Base-by-base conservation (phyloP, 1,139 yeast genomes). In the Taiozyma sp. region DNA sequence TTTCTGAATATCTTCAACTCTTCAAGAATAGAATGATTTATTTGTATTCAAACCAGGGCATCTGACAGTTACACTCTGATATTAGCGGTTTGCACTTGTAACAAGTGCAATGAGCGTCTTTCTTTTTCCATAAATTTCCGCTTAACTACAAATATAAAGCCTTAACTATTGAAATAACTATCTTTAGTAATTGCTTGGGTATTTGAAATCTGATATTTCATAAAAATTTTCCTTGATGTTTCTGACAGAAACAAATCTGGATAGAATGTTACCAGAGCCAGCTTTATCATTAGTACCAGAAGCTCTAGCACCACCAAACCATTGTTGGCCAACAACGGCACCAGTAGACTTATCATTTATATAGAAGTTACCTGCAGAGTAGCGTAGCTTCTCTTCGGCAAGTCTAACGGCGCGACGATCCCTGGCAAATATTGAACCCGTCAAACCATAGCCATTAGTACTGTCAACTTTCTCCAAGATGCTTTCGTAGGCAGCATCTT, bases 221-320 rank as follows among this genome's bases (percentile, higher is more conserved):
- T 79, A 79, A 66, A 89, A 90, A 75, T 89, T 93, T 71, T 93
- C 99, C 74, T 93, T 93, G 68, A 91, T 80, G 69, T 78, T 85
- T 74, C 98, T 82, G 49, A 88, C 76, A 42, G 93, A 81, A 43
- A 91, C 97, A 66, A 93, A 93, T 67, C 99, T 80, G 55, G 78
- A 71, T 67, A 93, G 76, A 56, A 93, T 82, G 69, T 88, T 87
- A 42, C 88, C 95, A 56, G 91, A 79, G 22, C 99, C 99, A 22
- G 97, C 95, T 74, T 93, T 93, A 69, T 93, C 99, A 69, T 93
- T 90, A 47, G 99, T 93, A 54, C 99, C 99, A 50, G 96, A 87
- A 75, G 88, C 87, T 74, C 99, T 83, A 34, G 95, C 90, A 61
- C 99, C 99, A 50, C 99, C 98, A 62, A 93, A 93, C 93, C 97